These are phyloP conservation scores for Populus pruinosa DNA, from an alignment of 345 rosid genomes.

Conservation along the genomic window DNA sequence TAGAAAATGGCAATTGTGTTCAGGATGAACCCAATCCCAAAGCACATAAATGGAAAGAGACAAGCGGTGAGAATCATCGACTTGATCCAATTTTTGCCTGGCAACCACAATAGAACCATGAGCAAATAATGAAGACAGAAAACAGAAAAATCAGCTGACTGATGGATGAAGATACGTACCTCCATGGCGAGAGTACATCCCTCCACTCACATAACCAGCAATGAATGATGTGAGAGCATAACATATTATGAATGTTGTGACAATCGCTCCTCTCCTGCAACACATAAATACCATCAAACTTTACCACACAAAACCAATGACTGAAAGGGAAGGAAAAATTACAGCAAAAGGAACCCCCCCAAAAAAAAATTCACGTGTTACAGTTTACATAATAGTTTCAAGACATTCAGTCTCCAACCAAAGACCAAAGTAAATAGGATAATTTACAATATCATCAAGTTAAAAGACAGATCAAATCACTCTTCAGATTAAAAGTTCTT, in stretches of 20 bases:
- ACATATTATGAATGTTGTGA: slow-evolving; percentile 91
- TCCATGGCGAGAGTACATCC: slow-evolving; percentile 96
- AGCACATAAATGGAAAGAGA: slow-evolving; percentile 87
- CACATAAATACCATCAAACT: slow-evolving; percentile 7
- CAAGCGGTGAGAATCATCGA: slow-evolving; percentile 95
- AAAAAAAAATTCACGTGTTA: not conserved
- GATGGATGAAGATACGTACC: slow-evolving; percentile 46
- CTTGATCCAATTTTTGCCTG: slow-evolving; percentile 94
- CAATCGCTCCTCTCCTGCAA: slow-evolving; percentile 98
- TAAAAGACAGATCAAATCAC: not conserved
- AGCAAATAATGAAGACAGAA: not conserved
- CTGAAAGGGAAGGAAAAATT: not conserved
- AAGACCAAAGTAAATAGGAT: not conserved
- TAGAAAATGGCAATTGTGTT: slow-evolving; percentile 91
- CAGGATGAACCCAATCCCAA: slow-evolving; percentile 78
- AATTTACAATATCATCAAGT: not conserved
- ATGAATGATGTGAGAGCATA: slow-evolving; percentile 95
- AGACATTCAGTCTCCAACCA: not conserved
- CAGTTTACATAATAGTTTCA: not conserved
- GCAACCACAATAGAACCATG: slow-evolving; percentile 6
- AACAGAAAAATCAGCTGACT: slow-evolving; percentile 1
- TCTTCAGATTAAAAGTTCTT: not conserved
- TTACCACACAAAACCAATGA: not conserved
- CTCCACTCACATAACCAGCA: slow-evolving; percentile 98
- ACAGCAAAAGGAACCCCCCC: not conserved